Conservation (phyloP, 805 yeast species). For the Lipomyces yamadae region DNA sequence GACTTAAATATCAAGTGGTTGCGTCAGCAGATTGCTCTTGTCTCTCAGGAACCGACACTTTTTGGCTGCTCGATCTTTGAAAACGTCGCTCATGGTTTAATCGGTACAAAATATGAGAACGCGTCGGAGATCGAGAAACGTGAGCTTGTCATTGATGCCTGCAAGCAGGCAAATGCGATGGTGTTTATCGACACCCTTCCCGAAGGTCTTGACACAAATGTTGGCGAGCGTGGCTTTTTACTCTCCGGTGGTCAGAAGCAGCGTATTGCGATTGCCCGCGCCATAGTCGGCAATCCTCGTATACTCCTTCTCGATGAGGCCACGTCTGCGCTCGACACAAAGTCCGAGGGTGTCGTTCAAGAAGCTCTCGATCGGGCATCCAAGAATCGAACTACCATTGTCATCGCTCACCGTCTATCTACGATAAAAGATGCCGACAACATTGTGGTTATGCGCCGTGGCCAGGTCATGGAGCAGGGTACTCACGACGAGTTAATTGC, state of each 20-base stretch:
- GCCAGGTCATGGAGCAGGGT: constrained; percentile 54
- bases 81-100: constrained; percentile 76
- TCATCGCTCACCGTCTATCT: constrained; percentile 58
- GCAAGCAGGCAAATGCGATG: constrained; percentile 58
- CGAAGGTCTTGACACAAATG: constrained; percentile 52
- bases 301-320: constrained; percentile 68
- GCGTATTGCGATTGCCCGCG: constrained; percentile 67
- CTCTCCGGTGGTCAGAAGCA: constrained; percentile 73
- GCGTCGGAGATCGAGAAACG: constrained; percentile 49
- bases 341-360: constrained; percentile 64
- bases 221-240: constrained; percentile 64
- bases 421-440: constrained; percentile 57
- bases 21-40: constrained; percentile 62
- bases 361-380: constrained; percentile 51
- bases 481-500: constrained; percentile 44
- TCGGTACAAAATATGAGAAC: constrained; percentile 43
- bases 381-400: constrained; percentile 52
- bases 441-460: constrained; percentile 52
- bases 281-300: constrained; percentile 59
- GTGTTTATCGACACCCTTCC: constrained; percentile 58
- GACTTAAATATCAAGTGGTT: constrained; percentile 58
- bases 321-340: constrained; percentile 67
- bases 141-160: constrained; percentile 50
- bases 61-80: constrained; percentile 83
- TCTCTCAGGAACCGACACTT: constrained; percentile 61